Percentiles rank a stretch among this genome's conserved stretches.
Conservation (phyloP, 768 basidiomycete genomes). For the Termitomyces sp. region DNA sequence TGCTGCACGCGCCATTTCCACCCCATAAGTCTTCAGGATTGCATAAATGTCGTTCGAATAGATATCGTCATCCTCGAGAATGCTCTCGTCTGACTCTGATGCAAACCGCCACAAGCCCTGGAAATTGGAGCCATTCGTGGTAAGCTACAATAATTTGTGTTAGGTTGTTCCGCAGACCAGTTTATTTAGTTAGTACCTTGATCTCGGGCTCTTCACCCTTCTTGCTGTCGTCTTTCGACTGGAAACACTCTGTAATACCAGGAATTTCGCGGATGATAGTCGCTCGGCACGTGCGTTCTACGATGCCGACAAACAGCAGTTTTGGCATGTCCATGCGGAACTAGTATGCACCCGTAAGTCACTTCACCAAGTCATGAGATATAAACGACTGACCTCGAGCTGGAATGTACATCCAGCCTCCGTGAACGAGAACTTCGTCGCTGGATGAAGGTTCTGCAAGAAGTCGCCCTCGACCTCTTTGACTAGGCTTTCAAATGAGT, state of each 20-base stretch:
- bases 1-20: conserved; percentile 90
- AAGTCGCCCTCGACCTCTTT: conserved; percentile 45
- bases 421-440: conserved; percentile 70
- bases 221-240: conserved; percentile 53
- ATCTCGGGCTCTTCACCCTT: conserved; percentile 41
- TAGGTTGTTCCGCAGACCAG: background rate
- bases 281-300: conserved; percentile 80
- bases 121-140: conserved; percentile 93
- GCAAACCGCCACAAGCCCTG: conserved; percentile 81
- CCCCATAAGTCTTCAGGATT: conserved; percentile 87
- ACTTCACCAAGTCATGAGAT: background rate
- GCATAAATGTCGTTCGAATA: conserved; percentile 96
- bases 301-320: conserved; percentile 86
- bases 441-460: conserved; percentile 51
- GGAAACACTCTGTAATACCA: conserved; percentile 85
- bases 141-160: conserved; percentile 39
- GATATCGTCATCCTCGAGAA: conserved; percentile 73
- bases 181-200: conserved; percentile 31
- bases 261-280: conserved; percentile 88
- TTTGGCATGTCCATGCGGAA: conserved; percentile 88
- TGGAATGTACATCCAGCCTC: conserved; percentile 66
- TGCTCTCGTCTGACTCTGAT: conserved; percentile 42
- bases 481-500: conserved; percentile 34
- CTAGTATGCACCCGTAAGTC: conserved; percentile 31
- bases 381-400: conserved; percentile 56